Percentiles rank a stretch among this genome's conserved stretches.
Evolutionary conservation across 257 asterid species (phyloP).

Genomic region (Fraxinus pennsylvanica): DNA sequence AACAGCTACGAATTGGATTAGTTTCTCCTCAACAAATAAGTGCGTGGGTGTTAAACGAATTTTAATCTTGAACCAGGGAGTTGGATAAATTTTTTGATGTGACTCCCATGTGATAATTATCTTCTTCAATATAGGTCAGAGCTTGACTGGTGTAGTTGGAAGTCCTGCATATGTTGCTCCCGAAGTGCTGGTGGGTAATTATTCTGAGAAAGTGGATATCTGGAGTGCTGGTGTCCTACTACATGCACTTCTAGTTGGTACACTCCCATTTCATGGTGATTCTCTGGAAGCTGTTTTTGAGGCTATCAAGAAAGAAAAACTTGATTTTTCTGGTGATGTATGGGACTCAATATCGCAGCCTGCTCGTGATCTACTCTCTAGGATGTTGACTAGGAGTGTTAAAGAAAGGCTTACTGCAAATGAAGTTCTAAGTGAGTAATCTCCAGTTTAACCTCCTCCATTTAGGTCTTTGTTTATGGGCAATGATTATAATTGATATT

Average conservation of each 20-base stretch:
- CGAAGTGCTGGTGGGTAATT: conserved; percentile 76
- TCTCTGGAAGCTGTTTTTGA: conserved; percentile 69
- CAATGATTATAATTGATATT: background rate
- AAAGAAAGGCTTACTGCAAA: conserved; percentile 64
- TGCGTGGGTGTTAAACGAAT: background rate
- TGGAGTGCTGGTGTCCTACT: conserved; percentile 94
- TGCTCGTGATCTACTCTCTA: conserved; percentile 75
- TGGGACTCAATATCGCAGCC: conserved; percentile 73
- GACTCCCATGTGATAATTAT: conserved; percentile 16
- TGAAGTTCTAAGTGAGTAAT: conserved; percentile 73
- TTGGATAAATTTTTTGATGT: background rate
- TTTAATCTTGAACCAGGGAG: background rate
- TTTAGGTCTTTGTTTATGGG: conserved; percentile 2
- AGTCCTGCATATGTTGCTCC: conserved; percentile 96
- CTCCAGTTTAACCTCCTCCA: conserved; percentile 11
- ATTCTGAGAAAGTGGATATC: conserved; percentile 82
- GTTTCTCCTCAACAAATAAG: no score
- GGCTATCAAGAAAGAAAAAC: conserved; percentile 69
- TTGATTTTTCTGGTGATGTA: conserved; percentile 55
- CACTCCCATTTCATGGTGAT: conserved; percentile 77
- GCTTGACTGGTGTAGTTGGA: conserved; percentile 73
- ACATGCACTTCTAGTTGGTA: conserved; percentile 78
- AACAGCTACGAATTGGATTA: no score
- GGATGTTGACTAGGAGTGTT: conserved; percentile 64
- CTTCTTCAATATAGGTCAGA: conserved; percentile 58